A percentile compares a stretch with the other conserved stretches of the same genome.
phyloP scores from a whole-genome alignment of 1,139 yeast species.

The Yamadazyma aaseri region DNA sequence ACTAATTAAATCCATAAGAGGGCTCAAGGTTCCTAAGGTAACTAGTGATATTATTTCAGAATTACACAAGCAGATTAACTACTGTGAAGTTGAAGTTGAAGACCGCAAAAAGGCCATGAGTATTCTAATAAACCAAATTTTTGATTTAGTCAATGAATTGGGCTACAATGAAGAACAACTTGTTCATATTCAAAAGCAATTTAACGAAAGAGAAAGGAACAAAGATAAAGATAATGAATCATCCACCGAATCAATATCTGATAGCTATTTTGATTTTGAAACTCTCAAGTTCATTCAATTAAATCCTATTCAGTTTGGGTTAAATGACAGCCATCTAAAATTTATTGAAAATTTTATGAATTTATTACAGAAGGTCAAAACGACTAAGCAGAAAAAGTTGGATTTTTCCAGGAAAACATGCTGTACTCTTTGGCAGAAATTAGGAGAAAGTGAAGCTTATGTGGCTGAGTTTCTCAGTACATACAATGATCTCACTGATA shows the following conservation, averaged over 20 bases:
- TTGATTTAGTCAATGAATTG: slow-evolving; percentile 27
- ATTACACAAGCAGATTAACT: slow-evolving; percentile 27
- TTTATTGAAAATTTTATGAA: slow-evolving; percentile 30
- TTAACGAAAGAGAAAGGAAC: slow-evolving; percentile 12
- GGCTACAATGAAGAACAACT: slow-evolving; percentile 37
- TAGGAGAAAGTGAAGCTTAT: slow-evolving; percentile 39
- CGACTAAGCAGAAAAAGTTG: slow-evolving; percentile 33
- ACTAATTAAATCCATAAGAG: slow-evolving; percentile 34
- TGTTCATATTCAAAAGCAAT: slow-evolving; percentile 30
- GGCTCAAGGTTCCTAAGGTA: slow-evolving; percentile 38
- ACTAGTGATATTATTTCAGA: slow-evolving; percentile 27
- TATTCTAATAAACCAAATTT: slow-evolving; percentile 24
- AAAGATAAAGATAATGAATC: slow-evolving; percentile 8
- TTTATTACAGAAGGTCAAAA: slow-evolving; percentile 28
- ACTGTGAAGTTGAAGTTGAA: slow-evolving; percentile 25
- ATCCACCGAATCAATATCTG: slow-evolving; percentile 12
- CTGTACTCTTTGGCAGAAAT: slow-evolving; percentile 47
- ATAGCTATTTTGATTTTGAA: slow-evolving; percentile 34
- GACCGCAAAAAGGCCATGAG: slow-evolving; percentile 26
- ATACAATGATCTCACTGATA: slow-evolving; percentile 39
- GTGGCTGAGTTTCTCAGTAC: slow-evolving; percentile 34
- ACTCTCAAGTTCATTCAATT: slow-evolving; percentile 34
- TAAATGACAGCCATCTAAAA: slow-evolving; percentile 33
- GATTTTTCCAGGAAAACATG: slow-evolving; percentile 37
- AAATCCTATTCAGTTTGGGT: slow-evolving; percentile 43